Evolutionary conservation across 768 basidiomycete genomes (phyloP).

Genomic region (Guyanaporus albipodus): DNA sequence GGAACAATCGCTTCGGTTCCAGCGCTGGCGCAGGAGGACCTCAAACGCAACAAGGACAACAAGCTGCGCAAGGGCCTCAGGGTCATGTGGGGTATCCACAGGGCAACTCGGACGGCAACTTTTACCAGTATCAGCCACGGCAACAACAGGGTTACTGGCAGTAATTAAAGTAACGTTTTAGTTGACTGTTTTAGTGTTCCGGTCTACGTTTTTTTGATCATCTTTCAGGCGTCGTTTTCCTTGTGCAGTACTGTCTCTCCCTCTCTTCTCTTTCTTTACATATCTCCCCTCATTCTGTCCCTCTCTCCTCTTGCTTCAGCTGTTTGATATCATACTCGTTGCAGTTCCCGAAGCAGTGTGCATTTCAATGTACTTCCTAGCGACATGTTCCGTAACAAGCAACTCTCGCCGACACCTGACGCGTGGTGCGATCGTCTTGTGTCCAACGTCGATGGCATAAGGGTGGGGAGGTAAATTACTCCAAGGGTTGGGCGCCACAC

Average conservation of each 20-base stretch:
- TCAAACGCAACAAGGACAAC: conserved; percentile 46
- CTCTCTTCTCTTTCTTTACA: conserved; percentile 6
- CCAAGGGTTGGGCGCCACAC: too few relatives aligned
- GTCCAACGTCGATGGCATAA: too few relatives aligned
- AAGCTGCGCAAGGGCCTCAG: conserved; percentile 29
- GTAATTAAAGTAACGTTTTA: conserved; percentile 21
- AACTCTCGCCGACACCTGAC: conserved; percentile 2
- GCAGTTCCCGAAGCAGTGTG: conserved; percentile 21
- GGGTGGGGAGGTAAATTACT: too few relatives aligned
- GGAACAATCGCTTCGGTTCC: conserved; percentile 40
- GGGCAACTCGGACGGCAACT: conserved; percentile 58
- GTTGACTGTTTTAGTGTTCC: conserved; percentile 6
- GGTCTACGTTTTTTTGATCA: not conserved
- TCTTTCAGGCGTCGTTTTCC: conserved; percentile 3
- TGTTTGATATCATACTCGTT: conserved; percentile 30
- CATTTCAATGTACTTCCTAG: conserved; percentile 31
- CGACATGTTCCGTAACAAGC: conserved; percentile 22
- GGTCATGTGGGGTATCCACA: conserved; percentile 49
- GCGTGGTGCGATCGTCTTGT: too few relatives aligned
- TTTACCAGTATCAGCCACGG: conserved; percentile 69
- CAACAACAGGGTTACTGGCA: conserved; percentile 61
- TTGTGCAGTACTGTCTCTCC: conserved; percentile 5
- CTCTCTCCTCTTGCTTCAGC: conserved; percentile 22
- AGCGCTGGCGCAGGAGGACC: conserved; percentile 42
- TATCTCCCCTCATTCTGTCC: conserved; percentile 1